Base-by-base conservation (phyloP, 2,329 filamentous ascomycete species). In the Paraphoma chrysanthemicola region DNA sequence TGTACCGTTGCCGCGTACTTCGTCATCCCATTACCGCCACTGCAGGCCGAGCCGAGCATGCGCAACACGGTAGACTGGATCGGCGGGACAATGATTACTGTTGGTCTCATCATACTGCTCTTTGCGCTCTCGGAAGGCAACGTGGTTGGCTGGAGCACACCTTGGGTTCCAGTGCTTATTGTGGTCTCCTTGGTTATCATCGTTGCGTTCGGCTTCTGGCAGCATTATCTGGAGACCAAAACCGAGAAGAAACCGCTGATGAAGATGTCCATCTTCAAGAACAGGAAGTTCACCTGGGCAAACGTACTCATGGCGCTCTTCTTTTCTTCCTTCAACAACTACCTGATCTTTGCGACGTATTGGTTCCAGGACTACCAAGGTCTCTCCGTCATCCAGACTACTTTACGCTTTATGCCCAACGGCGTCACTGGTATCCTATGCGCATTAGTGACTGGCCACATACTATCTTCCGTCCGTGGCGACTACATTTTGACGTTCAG, bases 91-190 rank as follows among this genome's bases (percentile, higher is more conserved):
- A 78, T 90, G 41, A 82, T 91, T 60, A 91, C 89, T 0, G 70
- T 80, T 1, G 86, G 86, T 0, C 79, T 90, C 3, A 75, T 91
- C 8, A 82, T 86, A 0, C 79, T 91, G 9, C 79, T 90, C 36
- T 89, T 90, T 56, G 85, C 87, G 0, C 78, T 91, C 29, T 89
- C 88, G 0, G 85, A 91, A 68, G 89, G 88, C 17, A 90, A 90
- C 61, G 85, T 89, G 0, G 85, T 88, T 1, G 88, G 89, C 5
- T 92, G 89, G 89, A 71, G 75, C 7, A 85, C 83, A 0, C 81
- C 87, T 0, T 90, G 86, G 83, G 81, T 90, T 5, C 82, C 85
- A 0, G 78, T 80, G 1, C 74, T 90, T 14, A 85, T 90, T 36
- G 84, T 86, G 2, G 74, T 88, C 4, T 83, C 87, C 0, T 14